A percentile compares a stretch with the other conserved stretches of the same genome.
These are phyloP conservation scores for Leptographium radiaticola DNA, from an alignment of 2,329 filamentous ascomycete species.

Conservation along the genomic window DNA sequence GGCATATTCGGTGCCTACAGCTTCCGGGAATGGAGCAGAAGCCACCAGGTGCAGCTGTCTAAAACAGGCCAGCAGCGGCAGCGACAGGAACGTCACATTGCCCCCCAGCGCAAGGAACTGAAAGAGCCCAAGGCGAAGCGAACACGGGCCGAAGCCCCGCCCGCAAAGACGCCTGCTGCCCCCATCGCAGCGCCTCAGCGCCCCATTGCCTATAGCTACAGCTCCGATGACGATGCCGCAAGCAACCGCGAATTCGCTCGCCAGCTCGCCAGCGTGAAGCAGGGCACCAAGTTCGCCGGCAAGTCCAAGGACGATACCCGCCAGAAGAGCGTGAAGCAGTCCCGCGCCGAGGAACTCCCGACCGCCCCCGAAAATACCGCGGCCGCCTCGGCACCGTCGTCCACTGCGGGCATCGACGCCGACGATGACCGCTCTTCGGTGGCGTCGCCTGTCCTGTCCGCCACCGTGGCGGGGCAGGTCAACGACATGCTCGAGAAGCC, in stretches of 20 bases:
- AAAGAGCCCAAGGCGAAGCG: conserved; percentile 19
- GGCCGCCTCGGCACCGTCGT: conserved; percentile 49
- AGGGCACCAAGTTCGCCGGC: conserved; percentile 48
- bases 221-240: conserved; percentile 39
- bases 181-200: conserved; percentile 7
- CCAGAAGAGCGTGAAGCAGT: conserved; percentile 59
- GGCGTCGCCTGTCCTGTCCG: conserved; percentile 47
- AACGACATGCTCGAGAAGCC: conserved; percentile 83
- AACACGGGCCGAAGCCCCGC: conserved; percentile 21
- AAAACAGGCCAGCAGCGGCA: conserved; percentile 14
- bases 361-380: conserved; percentile 20
- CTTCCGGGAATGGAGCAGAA: conserved; percentile 15
- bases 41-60: conserved; percentile 12
- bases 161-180: conserved; percentile 18
- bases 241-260: conserved; percentile 61
- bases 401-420: conserved; percentile 59
- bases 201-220: conserved; percentile 20
- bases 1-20: conserved; percentile 12
- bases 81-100: conserved; percentile 19
- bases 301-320: conserved; percentile 48
- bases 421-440: conserved; percentile 68
- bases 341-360: conserved; percentile 39
- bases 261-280: conserved; percentile 57
- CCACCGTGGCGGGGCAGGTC: conserved; percentile 54
- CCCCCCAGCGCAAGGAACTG: conserved; percentile 20